A percentile compares a stretch with the other conserved stretches of the same genome.
Evolutionary conservation across 768 basidiomycete species (phyloP).

Genomic region (Thelephora aurantiotincta): DNA sequence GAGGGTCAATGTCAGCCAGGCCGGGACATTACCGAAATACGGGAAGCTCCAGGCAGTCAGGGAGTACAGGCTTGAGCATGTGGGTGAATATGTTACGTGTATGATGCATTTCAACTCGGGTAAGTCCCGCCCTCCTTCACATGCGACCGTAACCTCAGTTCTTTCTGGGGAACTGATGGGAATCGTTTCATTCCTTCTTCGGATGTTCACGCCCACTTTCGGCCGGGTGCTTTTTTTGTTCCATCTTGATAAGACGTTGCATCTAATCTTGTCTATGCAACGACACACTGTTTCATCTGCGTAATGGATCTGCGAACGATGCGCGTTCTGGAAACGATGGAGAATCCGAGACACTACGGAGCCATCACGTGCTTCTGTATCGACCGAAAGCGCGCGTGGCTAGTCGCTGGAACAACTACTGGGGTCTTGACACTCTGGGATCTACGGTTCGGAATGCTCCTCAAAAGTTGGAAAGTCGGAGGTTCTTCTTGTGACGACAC

Average conservation of each 20-base stretch:
- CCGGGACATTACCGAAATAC: conserved; percentile 69
- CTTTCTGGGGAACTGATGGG: background rate
- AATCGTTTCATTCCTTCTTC: background rate
- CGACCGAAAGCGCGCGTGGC: conserved; percentile 77
- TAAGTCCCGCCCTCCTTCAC: conserved; percentile 11
- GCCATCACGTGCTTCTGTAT: conserved; percentile 77
- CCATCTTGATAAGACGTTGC: conserved; percentile 34
- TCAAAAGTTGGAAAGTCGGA: conserved; percentile 80
- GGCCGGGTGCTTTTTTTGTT: background rate
- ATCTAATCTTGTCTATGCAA: conserved; percentile 77
- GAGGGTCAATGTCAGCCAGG: conserved; percentile 58
- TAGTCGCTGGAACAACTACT: conserved; percentile 74
- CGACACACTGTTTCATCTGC: conserved; percentile 62
- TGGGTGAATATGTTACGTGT: conserved; percentile 72
- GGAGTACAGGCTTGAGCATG: conserved; percentile 59
- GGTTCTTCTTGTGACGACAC: conserved; percentile 23
- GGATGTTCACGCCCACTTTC: conserved; percentile 4
- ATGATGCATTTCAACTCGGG: conserved; percentile 75
- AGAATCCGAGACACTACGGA: conserved; percentile 77
- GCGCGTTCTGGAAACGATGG: conserved; percentile 60
- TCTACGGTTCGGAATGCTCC: conserved; percentile 77
- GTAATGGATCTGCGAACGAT: conserved; percentile 79
- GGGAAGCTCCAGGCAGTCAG: conserved; percentile 66
- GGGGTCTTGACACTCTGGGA: conserved; percentile 91
- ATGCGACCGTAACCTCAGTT: background rate